These are phyloP conservation scores for Oenanthe javanica DNA, from an alignment of 140 eudicot genomes.

Conservation along the genomic window DNA sequence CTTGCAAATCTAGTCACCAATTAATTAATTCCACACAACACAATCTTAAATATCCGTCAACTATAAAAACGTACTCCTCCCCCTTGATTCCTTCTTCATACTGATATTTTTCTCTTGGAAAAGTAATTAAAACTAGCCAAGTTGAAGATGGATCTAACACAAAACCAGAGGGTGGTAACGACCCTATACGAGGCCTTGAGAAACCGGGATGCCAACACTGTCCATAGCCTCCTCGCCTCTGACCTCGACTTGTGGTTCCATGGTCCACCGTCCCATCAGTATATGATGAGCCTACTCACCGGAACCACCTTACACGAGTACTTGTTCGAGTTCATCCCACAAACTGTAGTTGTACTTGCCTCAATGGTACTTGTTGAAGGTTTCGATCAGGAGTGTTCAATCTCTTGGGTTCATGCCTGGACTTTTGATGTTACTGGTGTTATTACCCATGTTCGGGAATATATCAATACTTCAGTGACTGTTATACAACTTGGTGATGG, in stretches of 20 bases:
- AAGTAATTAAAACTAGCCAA: neutral
- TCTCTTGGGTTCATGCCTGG: slow-evolving; percentile 91
- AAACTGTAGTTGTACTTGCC: slow-evolving; percentile 46
- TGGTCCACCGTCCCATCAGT: slow-evolving; percentile 83
- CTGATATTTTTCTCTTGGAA: neutral
- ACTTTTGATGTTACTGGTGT: slow-evolving; percentile 46
- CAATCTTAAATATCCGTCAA: neutral
- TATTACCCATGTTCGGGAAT: slow-evolving; percentile 76
- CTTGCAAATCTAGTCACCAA: neutral
- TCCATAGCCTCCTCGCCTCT: slow-evolving; percentile 57
- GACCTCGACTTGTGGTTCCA: slow-evolving; percentile 96
- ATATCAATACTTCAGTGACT: slow-evolving; percentile 69
- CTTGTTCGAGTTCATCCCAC: slow-evolving; percentile 46
- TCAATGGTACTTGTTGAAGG: slow-evolving; percentile 72
- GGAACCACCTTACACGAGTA: slow-evolving; percentile 24
- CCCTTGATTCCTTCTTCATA: neutral
- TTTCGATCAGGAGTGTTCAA: slow-evolving; percentile 25
- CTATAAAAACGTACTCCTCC: neutral
- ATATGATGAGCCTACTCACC: slow-evolving; percentile 62
- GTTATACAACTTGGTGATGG: slow-evolving; percentile 45
- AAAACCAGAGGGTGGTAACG: slow-evolving; percentile 37
- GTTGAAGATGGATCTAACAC: slow-evolving; percentile 22
- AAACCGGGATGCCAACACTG: slow-evolving; percentile 36
- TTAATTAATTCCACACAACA: too few relatives aligned
- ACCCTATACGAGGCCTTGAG: slow-evolving; percentile 69